A percentile compares a stretch with the other conserved stretches of the same genome.
phyloP scores from a whole-genome alignment of 352 stramenopile species.

The Pythium chondricola region DNA sequence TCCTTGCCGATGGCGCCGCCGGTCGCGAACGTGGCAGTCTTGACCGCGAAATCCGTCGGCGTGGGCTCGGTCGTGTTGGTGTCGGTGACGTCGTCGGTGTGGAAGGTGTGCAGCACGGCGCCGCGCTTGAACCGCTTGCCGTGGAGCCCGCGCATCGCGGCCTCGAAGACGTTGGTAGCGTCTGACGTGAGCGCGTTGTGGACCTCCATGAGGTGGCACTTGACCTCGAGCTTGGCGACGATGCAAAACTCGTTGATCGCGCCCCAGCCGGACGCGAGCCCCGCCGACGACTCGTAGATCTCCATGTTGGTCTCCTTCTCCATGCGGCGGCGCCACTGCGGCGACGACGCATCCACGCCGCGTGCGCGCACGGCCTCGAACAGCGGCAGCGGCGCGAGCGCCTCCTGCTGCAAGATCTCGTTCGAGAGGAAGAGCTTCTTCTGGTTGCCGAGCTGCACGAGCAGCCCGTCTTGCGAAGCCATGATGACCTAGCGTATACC shows the following conservation, averaged over 20 bases:
- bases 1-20: slow-evolving; percentile 9
- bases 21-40: slow-evolving; percentile 10
- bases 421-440: slow-evolving; percentile 32
- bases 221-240: slow-evolving; percentile 11
- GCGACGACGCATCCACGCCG: slow-evolving; percentile 5
- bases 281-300: slow-evolving; percentile 21
- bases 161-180: slow-evolving; percentile 1
- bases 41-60: slow-evolving; percentile 6
- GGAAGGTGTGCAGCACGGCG: slow-evolving; percentile 12
- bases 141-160: slow-evolving; percentile 10
- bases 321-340: slow-evolving; percentile 18
- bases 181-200: slow-evolving; percentile 13
- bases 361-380: slow-evolving; percentile 15
- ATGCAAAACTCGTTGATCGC: slow-evolving; percentile 14
- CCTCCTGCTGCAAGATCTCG: slow-evolving; percentile 26
- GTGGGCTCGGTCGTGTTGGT: neutral
- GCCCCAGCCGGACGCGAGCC: slow-evolving; percentile 1
- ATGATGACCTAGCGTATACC: neutral
- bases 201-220: slow-evolving; percentile 14
- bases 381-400: slow-evolving; percentile 7
- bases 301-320: slow-evolving; percentile 17
- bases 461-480: slow-evolving; percentile 18
- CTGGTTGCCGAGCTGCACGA: slow-evolving; percentile 30
- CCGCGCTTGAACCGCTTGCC: slow-evolving; percentile 10
- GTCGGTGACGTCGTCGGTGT: slow-evolving; percentile 1